A percentile compares a stretch with the other conserved stretches of the same genome.
phyloP scores from a whole-genome alignment of 163 green algal species.

The Volvox carteri region DNA sequence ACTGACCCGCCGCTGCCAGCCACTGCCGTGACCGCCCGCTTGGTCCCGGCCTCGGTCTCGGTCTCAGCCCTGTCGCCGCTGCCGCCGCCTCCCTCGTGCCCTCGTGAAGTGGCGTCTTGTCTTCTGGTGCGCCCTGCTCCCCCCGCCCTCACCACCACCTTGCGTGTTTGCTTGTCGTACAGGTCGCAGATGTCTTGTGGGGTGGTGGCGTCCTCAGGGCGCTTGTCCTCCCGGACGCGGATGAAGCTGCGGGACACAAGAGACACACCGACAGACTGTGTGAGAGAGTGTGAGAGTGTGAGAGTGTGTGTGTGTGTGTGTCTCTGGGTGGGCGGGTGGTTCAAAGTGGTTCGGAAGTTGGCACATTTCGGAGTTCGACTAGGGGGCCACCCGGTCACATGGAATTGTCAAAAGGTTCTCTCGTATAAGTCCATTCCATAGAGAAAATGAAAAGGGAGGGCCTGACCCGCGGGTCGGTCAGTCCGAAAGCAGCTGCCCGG shows the following conservation, averaged over 20 bases:
- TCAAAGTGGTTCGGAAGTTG: not conserved
- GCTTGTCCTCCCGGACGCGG: conserved; percentile 74
- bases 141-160: conserved; percentile 6
- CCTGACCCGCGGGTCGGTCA: not conserved
- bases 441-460: not conserved
- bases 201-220: conserved; percentile 78
- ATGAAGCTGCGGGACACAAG: conserved; percentile 69
- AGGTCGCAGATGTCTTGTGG: conserved; percentile 71
- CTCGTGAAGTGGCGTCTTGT: no score
- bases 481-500: not conserved
- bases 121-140: no score
- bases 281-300: no score
- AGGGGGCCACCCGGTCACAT: no score
- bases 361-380: not conserved
- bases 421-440: no score
- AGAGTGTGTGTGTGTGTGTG: not conserved
- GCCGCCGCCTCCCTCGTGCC: no score
- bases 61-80: no score
- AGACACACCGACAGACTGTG: not conserved
- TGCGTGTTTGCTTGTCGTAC: conserved; percentile 76
- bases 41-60: no score
- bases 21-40: no score
- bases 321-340: not conserved
- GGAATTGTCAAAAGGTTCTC: not conserved
- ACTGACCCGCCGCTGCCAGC: no score